Conservation (phyloP, 345 rosid species). For the Trapa incisa region DNA sequence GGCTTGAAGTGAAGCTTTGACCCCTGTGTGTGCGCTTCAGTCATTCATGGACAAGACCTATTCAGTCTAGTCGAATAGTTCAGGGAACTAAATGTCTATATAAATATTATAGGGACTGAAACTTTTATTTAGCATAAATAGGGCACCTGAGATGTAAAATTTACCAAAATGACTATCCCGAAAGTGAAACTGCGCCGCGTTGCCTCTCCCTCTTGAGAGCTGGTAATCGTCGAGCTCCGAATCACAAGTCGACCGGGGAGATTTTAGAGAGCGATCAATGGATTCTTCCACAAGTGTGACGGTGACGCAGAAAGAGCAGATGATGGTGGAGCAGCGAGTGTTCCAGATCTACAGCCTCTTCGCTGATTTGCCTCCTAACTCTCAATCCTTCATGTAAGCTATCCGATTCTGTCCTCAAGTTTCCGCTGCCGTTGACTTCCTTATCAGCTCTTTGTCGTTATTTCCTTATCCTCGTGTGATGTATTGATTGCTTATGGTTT, state of each 20-base stretch:
- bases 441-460: neutral
- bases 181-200: too few species aligned
- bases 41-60: too few species aligned
- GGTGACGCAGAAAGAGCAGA: slow-evolving; percentile 55
- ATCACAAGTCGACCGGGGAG: neutral
- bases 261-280: neutral
- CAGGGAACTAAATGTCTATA: neutral
- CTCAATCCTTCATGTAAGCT: slow-evolving; percentile 40
- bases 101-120: neutral
- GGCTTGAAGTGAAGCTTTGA: too few species aligned
- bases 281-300: slow-evolving; percentile 14
- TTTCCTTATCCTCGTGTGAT: neutral
- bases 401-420: neutral
- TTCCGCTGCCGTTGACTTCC: neutral
- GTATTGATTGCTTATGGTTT: neutral
- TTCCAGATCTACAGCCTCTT: slow-evolving; percentile 42
- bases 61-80: neutral
- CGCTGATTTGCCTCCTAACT: slow-evolving; percentile 29
- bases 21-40: too few species aligned
- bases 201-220: neutral
- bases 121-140: neutral
- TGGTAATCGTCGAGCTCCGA: neutral
- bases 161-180: neutral
- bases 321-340: slow-evolving; percentile 46
- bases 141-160: neutral